Percentiles rank a stretch among this genome's conserved stretches.
phyloP scores from a whole-genome alignment of 768 basidiomycete species.

The Melanogaster broomeanus region DNA sequence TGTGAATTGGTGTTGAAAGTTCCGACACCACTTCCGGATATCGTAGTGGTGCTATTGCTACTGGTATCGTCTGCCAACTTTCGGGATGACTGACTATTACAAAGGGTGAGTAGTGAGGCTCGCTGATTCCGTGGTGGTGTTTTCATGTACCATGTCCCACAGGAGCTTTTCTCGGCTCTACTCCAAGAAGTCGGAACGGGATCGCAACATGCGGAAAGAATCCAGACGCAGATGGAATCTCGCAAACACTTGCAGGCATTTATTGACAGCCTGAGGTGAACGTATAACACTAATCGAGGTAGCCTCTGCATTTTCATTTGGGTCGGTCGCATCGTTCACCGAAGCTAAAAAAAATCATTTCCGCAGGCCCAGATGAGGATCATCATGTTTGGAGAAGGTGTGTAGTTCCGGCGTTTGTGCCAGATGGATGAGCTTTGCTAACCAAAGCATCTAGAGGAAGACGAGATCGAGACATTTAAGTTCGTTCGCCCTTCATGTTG shows the following conservation, averaged over 20 bases:
- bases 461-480: conserved; percentile 93
- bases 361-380: conserved; percentile 86
- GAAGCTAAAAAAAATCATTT: conserved; percentile 46
- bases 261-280: conserved; percentile 97
- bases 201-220: conserved; percentile 87
- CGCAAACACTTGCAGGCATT: conserved; percentile 95
- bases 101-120: no score
- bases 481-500: conserved; percentile 28
- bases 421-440: not conserved
- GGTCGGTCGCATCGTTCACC: conserved; percentile 6
- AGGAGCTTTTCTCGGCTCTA: conserved; percentile 99
- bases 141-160: conserved; percentile 4
- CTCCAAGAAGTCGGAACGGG: conserved; percentile 94
- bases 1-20: conserved; percentile 47
- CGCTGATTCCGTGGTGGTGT: not conserved
- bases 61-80: conserved; percentile 97
- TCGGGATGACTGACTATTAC: conserved; percentile 94
- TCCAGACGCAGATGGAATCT: conserved; percentile 94
- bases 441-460: conserved; percentile 51
- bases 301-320: conserved; percentile 5
- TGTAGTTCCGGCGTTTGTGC: not conserved
- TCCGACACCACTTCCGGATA: not conserved
- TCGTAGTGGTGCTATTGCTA: conserved; percentile 87
- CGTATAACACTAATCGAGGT: conserved; percentile 95
- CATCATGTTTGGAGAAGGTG: conserved; percentile 77